Base-by-base conservation (phyloP, 495 filamentous ascomycete species). In the Talaromyces borbonicus region DNA sequence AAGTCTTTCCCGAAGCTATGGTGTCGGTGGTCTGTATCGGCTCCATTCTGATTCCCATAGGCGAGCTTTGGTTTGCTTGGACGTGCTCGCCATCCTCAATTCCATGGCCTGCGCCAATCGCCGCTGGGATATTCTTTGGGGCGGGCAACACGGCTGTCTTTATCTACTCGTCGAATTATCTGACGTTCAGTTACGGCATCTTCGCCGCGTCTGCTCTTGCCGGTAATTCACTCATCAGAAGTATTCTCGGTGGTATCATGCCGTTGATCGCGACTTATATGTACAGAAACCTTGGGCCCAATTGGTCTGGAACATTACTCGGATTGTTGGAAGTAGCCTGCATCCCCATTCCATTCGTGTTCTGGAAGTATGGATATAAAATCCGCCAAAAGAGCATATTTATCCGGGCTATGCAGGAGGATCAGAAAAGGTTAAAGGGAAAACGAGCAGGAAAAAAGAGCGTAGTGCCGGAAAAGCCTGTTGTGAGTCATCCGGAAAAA, bases 1-100 rank as follows among this genome's bases (percentile, higher is more conserved):
- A 73, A 23, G 66, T 76, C 0, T 68, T 72, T 0, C 87, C 87
- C 1, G 87, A 94, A 55, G 82, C 85, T 22, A 83, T 81, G 48
- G 82, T 87, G 23, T 71, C 72, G 15, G 71, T 87, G 23, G 78
- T 90, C 50, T 82, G 75, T 49, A 70, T 90, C 35, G 85, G 81
- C 11, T 71, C 83, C 0, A 53, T 87, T 3, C 60, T 85, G 0
- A 77, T 79, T 0, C 81, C 87, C 0, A 63, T 83, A 26, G 85
- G 85, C 40, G 80, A 89, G 59, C 67, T 94, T 4, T 77, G 75
- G 62, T 94, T 94, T 55, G 75, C 79, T 20, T 90, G 85, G 86
- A 94, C 87, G 0, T 85, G 81, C 43, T 71, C 78, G 0, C 84
- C 85, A 0, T 67, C 68, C 0, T 71, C 77, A 3, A 85, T 89